Evolutionary conservation across 495 filamentous ascomycete species (phyloP), one percentile per base, ranked within the genome.

Genomic region (Aspergillus heteromorphus): DNA sequence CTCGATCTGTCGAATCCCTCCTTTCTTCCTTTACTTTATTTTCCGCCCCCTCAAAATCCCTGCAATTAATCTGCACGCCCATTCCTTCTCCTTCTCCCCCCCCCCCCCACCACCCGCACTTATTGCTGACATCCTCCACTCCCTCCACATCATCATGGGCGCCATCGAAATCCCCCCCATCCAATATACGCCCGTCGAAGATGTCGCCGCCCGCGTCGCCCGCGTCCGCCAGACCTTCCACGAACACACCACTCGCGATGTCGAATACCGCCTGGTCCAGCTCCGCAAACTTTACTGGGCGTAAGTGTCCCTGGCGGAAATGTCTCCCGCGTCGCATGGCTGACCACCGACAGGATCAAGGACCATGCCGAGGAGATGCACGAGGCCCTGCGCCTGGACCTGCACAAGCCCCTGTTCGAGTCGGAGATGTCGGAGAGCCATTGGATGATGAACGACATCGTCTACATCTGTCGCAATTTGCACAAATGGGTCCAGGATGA

Each of bases 231-330:
- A 76, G 49, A 77, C 85, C 18, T 97, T 90, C 74, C 74, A 77
- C 57, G 76, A 87, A 13, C 84, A 92, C 68, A 88, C 87, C 74
- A 95, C 89, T 3, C 87, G 87, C 63, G 78, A 87, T 49, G 65
- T 96, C 51, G 80, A 87, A 59, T 98, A 87, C 77, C 81, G 93
- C 49, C 77, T 91, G 48, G 73, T 81, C 16, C 92, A 97, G 77
- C 84, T 97, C 34, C 86, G 91, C 47, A 92, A 90, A 76, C 85
- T 97, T 40, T 97, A 95, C 75, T 96, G 91, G 91, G 91, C 81
- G 82, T 85, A 13, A 56, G 57, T 58, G 13, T 17, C 55, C 18
- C 52, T 49, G 8, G 23, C 27, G 13, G 6, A 48, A n/a, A n/a
- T n/a, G n/a, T n/a, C n/a, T n/a, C n/a, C n/a, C n/a, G n/a, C n/a